Conservation (phyloP, 2,329 filamentous ascomycete genomes). For the Meredithiella fracta region DNA sequence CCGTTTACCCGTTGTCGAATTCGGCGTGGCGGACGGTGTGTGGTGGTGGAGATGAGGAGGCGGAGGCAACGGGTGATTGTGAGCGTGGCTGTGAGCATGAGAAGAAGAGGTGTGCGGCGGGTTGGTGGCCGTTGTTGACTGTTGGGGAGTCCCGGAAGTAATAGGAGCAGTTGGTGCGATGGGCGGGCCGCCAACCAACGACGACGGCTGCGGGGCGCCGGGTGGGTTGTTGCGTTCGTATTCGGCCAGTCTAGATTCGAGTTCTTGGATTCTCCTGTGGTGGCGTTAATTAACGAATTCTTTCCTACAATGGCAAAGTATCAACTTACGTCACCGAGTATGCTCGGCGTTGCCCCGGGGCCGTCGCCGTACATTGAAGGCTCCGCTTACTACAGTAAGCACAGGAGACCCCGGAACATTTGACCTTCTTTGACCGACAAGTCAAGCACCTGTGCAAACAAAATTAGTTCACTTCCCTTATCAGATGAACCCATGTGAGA, state of each 20-base stretch:
- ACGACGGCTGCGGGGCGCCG: background rate
- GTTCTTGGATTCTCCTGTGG: conserved; percentile 15
- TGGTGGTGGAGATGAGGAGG: background rate
- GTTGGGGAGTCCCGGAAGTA: background rate
- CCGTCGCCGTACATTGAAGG: conserved; percentile 12
- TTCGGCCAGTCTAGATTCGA: conserved; percentile 15
- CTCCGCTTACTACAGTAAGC: conserved; percentile 13
- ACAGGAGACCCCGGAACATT: conserved; percentile 13
- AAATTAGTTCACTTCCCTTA: background rate
- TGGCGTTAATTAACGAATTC: background rate
- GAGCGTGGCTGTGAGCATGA: conserved; percentile 2
- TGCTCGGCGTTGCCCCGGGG: conserved; percentile 8
- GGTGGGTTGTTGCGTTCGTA: conserved; percentile 13
- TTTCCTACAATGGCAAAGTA: background rate
- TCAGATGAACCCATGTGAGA: background rate
- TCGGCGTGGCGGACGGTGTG: conserved; percentile 3
- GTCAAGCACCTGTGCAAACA: conserved; percentile 13
- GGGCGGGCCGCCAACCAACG: too few relatives aligned
- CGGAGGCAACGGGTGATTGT: background rate
- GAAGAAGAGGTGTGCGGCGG: background rate
- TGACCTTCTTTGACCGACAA: conserved; percentile 14
- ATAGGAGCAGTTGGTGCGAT: background rate
- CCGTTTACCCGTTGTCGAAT: background rate
- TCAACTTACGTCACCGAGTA: conserved; percentile 15
- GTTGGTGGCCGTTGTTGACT: background rate